Evolutionary conservation across 257 asterid genomes (phyloP).

Genomic region (Mentha longifolia): DNA sequence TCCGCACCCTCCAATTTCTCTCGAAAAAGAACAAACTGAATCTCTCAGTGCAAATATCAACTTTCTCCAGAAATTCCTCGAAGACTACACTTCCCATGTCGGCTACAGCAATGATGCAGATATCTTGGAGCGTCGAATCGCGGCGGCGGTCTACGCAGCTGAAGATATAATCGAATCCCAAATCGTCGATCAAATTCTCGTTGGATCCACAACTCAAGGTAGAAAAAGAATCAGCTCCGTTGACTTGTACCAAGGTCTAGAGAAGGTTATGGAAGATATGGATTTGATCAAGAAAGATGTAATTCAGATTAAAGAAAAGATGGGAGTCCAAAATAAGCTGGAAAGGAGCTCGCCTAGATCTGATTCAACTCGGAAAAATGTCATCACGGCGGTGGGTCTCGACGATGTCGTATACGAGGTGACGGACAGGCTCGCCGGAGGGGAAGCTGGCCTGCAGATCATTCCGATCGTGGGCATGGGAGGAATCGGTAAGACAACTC

Average conservation of each 20-base stretch:
- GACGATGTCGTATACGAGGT: too few species aligned
- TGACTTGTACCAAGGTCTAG: not conserved
- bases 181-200: slow-evolving; percentile 17
- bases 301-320: not conserved
- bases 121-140: not conserved
- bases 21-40: not conserved
- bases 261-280: slow-evolving; percentile 2
- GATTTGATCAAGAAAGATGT: not conserved
- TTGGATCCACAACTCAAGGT: too few species aligned
- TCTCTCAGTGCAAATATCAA: not conserved
- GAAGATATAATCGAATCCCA: slow-evolving; percentile 30
- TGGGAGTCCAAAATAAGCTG: too few species aligned
- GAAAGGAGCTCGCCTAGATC: too few species aligned
- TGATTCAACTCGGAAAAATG: too few species aligned
- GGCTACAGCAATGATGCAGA: slow-evolving; percentile 8
- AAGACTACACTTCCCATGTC: not conserved
- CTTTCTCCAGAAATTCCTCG: not conserved
- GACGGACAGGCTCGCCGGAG: too few species aligned
- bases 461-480: too few species aligned
- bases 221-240: too few species aligned
- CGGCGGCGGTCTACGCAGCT: not conserved
- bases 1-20: not conserved
- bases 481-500: too few species aligned
- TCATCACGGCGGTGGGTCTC: too few species aligned
- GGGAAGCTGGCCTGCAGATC: too few species aligned